Percentiles rank a stretch among this genome's conserved stretches.
Evolutionary conservation across 1,284 basidiomycete genomes (phyloP).

Genomic region (Agaricales sp.): DNA sequence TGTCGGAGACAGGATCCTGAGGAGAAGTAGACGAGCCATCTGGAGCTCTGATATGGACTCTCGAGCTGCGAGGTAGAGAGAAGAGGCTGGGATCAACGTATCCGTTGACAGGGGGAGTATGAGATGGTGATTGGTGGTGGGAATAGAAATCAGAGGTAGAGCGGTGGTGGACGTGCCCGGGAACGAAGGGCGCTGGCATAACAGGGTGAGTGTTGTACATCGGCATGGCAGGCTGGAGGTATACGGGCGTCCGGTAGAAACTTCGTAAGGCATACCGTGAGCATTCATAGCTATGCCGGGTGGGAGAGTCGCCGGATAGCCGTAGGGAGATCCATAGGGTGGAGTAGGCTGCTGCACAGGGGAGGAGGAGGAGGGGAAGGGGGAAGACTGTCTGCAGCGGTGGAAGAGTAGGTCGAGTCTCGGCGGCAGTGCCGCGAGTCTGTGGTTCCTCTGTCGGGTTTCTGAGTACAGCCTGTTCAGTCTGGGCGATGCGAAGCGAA

Average conservation of each 20-base stretch:
- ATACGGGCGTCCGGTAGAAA: slow-evolving; percentile 72
- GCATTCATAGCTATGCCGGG: slow-evolving; percentile 65
- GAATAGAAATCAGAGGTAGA: slow-evolving; percentile 48
- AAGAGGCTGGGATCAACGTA: slow-evolving; percentile 60
- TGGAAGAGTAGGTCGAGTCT: slow-evolving; percentile 34
- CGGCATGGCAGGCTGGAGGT: slow-evolving; percentile 42
- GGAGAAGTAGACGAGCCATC: slow-evolving; percentile 24
- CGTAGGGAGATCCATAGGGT: slow-evolving; percentile 52
- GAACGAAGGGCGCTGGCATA: slow-evolving; percentile 27
- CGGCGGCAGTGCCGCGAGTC: slow-evolving; percentile 10
- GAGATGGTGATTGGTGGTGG: slow-evolving; percentile 35
- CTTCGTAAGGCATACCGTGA: slow-evolving; percentile 67
- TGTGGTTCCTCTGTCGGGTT: slow-evolving; percentile 9
- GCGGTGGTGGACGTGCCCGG: slow-evolving; percentile 49
- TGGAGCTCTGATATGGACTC: slow-evolving; percentile 68
- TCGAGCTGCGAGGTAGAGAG: slow-evolving; percentile 55
- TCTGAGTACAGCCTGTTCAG: background rate
- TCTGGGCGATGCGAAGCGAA: slow-evolving; percentile 8
- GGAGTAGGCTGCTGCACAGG: slow-evolving; percentile 35
- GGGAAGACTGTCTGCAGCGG: slow-evolving; percentile 52
- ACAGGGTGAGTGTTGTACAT: slow-evolving; percentile 52
- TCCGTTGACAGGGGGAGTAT: slow-evolving; percentile 41
- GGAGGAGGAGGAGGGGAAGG: slow-evolving; percentile 33
- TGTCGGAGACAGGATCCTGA: slow-evolving; percentile 20
- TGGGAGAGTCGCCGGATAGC: slow-evolving; percentile 49